phyloP scores from a whole-genome alignment of 1,139 yeast species.

The Blastobotrys petasosporus region DNA sequence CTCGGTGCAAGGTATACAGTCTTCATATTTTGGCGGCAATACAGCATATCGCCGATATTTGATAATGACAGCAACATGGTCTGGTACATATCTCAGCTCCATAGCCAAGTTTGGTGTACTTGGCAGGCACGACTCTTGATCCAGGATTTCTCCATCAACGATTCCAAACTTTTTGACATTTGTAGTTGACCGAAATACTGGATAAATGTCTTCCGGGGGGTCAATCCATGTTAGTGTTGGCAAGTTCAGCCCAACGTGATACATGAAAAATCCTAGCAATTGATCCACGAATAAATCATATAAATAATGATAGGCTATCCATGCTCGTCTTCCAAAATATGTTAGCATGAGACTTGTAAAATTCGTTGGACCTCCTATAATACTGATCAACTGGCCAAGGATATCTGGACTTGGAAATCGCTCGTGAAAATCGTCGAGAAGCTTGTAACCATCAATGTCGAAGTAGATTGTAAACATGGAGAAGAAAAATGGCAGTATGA shows the following conservation, averaged over 20 bases:
- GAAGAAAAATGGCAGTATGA: not conserved
- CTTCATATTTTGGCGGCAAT: not conserved
- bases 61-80: conserved; percentile 6
- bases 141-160: not conserved
- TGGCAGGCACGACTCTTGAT: not conserved
- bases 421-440: too few relatives aligned
- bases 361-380: not conserved
- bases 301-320: not conserved
- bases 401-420: too few relatives aligned
- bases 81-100: conserved; percentile 8
- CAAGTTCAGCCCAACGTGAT: not conserved
- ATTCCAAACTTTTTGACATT: not conserved
- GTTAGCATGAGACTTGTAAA: too few relatives aligned
- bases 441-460: conserved; percentile 3
- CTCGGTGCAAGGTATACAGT: not conserved
- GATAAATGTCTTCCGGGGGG: too few relatives aligned
- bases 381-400: not conserved
- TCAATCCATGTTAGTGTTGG: not conserved
- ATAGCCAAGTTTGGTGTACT: not conserved
- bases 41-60: not conserved
- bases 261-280: not conserved
- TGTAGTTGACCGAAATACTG: too few relatives aligned
- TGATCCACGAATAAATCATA: not conserved
- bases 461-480: conserved; percentile 4
- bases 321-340: too few relatives aligned